phyloP scores from a whole-genome alignment of 2,329 filamentous ascomycete species.

The Tolypocladium tropicale region DNA sequence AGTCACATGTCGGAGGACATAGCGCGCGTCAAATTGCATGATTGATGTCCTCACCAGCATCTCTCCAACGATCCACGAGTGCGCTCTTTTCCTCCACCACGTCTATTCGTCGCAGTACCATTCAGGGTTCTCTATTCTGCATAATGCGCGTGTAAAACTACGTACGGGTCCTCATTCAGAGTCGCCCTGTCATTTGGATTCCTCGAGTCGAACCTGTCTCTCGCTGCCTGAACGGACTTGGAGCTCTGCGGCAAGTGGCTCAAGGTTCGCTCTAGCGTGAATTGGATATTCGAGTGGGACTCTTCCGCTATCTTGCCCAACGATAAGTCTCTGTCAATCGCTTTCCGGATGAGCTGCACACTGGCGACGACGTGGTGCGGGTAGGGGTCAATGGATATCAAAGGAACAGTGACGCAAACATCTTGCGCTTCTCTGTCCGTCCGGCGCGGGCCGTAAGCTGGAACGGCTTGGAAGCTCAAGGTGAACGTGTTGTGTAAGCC shows the following conservation, averaged over 20 bases:
- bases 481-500: slow-evolving; percentile 17
- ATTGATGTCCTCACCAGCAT: background rate
- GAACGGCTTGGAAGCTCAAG: slow-evolving; percentile 3
- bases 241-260: slow-evolving; percentile 18
- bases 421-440: background rate
- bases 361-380: slow-evolving; percentile 20
- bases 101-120: background rate
- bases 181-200: background rate
- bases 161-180: slow-evolving; percentile 6
- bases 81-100: background rate
- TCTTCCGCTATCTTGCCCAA: slow-evolving; percentile 14
- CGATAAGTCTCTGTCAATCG: slow-evolving; percentile 17
- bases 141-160: slow-evolving; percentile 4
- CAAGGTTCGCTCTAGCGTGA: slow-evolving; percentile 15
- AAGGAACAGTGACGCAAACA: slow-evolving; percentile 11
- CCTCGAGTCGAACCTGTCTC: slow-evolving; percentile 10
- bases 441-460: background rate
- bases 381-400: slow-evolving; percentile 21
- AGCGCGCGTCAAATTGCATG: background rate
- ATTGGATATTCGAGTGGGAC: slow-evolving; percentile 14
- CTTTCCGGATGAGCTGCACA: slow-evolving; percentile 18
- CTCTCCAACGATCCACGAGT: too few species aligned
- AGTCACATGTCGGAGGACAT: too few species aligned
- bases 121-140: background rate
- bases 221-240: slow-evolving; percentile 19